Base-by-base conservation (phyloP, 768 basidiomycete species). In the Jaapia argillacea region DNA sequence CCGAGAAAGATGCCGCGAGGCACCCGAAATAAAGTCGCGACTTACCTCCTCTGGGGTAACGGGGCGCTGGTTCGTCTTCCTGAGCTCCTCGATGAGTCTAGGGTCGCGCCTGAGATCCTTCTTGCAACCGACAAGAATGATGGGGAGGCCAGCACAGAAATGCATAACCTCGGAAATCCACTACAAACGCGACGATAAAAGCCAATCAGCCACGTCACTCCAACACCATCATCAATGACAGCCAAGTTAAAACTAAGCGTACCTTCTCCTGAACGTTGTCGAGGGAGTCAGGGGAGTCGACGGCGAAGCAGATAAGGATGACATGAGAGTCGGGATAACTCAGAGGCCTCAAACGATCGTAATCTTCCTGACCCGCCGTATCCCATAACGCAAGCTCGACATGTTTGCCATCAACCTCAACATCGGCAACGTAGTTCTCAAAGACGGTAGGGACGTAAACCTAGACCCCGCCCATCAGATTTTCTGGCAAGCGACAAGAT, bases 231-330 rank as follows among this genome's bases (percentile, higher is more conserved):
- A 5, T 21, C 20, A 14, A 6, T 36, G 28, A 43, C 16, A 6
- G 36, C 12, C 36, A 18, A 41, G 44, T 24, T 21, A 16, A 25
- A 25, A 25, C 14, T 21, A 35, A 25, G 71, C 79, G 47, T 33
- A 87, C 96, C 87, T 98, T 98, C 73, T 99, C 96, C 73, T 97
- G 92, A 24, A 99, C 96, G 79, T 99, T 99, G 68, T 96, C 96
- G 51, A 99, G 74, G 40, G 93, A 97, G 64, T 97, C 93, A 25
- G 93, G 93, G 42, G 87, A 91, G 72, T 99, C 96, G 53, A 98
- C 81, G 35, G 96, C 92, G 64, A 96, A 99, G 65, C 94, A 97
- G 67, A 99, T 96, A 54, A 98, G 79, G 70, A 99, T 98, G 65
- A 99, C 93, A 62, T 99, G 93, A n/a, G 91, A 93, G 69, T 98